Evolutionary conservation across 225 moss, liverwort and hornwort species (phyloP).

Genomic region (Rhytidiadelphus loreus): DNA sequence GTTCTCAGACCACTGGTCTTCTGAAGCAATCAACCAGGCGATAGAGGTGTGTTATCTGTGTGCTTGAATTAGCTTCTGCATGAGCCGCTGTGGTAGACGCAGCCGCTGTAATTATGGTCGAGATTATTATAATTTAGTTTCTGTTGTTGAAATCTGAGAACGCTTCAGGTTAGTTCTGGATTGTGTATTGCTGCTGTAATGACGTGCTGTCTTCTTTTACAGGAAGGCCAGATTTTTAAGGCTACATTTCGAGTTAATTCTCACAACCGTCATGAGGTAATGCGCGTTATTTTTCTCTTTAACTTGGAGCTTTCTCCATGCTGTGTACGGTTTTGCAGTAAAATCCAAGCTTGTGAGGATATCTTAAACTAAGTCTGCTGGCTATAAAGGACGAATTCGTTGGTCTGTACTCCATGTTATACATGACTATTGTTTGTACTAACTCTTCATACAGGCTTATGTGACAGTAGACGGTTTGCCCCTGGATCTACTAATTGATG

Average conservation of each 20-base stretch:
- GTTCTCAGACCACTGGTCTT: slow-evolving; percentile 40
- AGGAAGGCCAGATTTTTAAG: slow-evolving; percentile 64
- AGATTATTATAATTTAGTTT: background rate
- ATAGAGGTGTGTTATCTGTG: slow-evolving; percentile 22
- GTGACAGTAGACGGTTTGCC: slow-evolving; percentile 79
- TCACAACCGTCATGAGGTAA: slow-evolving; percentile 81
- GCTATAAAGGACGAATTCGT: background rate
- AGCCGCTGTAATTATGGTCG: background rate
- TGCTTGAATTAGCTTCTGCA: background rate
- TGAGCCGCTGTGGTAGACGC: background rate
- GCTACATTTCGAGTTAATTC: slow-evolving; percentile 81
- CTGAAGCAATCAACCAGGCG: slow-evolving; percentile 27
- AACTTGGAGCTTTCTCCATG: background rate
- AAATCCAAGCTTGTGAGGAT: background rate
- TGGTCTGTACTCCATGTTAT: background rate
- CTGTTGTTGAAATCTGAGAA: background rate
- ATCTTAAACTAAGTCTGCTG: background rate
- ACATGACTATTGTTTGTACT: background rate
- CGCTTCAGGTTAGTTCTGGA: background rate
- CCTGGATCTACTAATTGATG: slow-evolving; percentile 79
- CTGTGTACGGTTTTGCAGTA: background rate
- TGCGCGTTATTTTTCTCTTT: background rate
- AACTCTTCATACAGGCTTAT: slow-evolving; percentile 53
- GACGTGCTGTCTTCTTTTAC: background rate
- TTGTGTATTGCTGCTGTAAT: background rate